Conservation (phyloP, 2,329 filamentous ascomycete genomes). For the Fusarium brevicatenulatum region DNA sequence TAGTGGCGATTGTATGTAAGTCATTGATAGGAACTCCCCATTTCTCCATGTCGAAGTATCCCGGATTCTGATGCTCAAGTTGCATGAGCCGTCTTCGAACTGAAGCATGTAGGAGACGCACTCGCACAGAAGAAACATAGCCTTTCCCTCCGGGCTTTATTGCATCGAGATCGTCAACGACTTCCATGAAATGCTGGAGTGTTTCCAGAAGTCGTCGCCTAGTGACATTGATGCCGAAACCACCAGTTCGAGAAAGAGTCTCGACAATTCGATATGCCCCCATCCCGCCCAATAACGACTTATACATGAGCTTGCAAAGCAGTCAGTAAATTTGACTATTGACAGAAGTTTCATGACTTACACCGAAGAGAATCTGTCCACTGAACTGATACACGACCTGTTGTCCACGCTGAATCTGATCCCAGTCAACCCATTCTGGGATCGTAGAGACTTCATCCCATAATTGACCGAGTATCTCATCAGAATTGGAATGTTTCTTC, state of each 20-base stretch:
- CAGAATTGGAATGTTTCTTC: conserved; percentile 63
- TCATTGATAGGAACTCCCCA: conserved; percentile 77
- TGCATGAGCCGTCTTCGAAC: conserved; percentile 71
- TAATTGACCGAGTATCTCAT: conserved; percentile 65
- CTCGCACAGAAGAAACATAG: conserved; percentile 69
- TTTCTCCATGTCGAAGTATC: conserved; percentile 68
- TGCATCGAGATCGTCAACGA: conserved; percentile 70
- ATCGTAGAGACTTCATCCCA: conserved; percentile 75
- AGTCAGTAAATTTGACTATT: neutral
- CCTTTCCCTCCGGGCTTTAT: conserved; percentile 74
- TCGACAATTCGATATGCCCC: conserved; percentile 78
- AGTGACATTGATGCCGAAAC: conserved; percentile 75
- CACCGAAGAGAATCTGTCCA: conserved; percentile 70
- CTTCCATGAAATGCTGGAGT: conserved; percentile 78
- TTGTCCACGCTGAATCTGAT: conserved; percentile 77
- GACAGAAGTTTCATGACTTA: conserved; percentile 40
- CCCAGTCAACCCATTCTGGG: conserved; percentile 82
- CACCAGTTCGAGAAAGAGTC: conserved; percentile 77
- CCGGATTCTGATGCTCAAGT: conserved; percentile 62
- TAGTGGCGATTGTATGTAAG: conserved; percentile 77
- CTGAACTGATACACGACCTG: conserved; percentile 82
- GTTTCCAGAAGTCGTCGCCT: conserved; percentile 73
- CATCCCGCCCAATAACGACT: conserved; percentile 76
- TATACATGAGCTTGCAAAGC: conserved; percentile 62
- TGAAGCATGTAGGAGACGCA: conserved; percentile 71